Base-by-base conservation (phyloP, 2,329 filamentous ascomycete genomes). In the Ceratocystis cacaofunesta region DNA sequence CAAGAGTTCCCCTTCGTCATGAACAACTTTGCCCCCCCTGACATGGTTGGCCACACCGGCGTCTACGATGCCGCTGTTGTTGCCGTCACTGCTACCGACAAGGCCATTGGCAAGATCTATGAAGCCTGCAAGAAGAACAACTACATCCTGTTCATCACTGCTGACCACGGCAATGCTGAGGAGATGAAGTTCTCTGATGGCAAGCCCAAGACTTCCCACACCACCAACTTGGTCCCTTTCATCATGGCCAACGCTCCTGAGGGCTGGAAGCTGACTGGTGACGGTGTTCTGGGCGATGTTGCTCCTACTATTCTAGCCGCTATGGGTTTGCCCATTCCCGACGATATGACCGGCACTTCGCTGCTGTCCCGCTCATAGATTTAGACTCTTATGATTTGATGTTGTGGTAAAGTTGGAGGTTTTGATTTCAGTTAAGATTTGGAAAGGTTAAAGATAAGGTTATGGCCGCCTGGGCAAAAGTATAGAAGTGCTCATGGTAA, bases 1-100 rank as follows among this genome's bases (percentile, higher is more conserved):
- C 85, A 87, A 73, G 85, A 89, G 74, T 96, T 92, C 78, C 91
- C 94, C 73, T 97, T 99, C 74, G 82, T 99, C 76, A 99, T 99
- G 94, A 96, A 97, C 86, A 99, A 99, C 85, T 97, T 99, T 77
- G 94, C 94, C 52, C 94, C 94, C 52, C 94, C 94, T 19, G 94
- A 99, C 79, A 99, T 99, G 94, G 94, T 99, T 70, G 94, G 94
- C 71, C 94, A 99, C 80, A 99, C 94, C 10, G 94, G 94, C 74
- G 91, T 96, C 68, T 97, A 97, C 78, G 87, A 97, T 72, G 92
- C 94, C 36, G 94, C 94, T 66, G 86, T 99, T 69, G 74, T 94
- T 72, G 94, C 86, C 71, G 87, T 88, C 71, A 81, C 86, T 70
- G 86, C 92, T 70, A 99, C 94, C 12, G 94, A 99, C 76, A 89